Base-by-base conservation (phyloP, 2,329 filamentous ascomycete species). In the Alternaria alternata region DNA sequence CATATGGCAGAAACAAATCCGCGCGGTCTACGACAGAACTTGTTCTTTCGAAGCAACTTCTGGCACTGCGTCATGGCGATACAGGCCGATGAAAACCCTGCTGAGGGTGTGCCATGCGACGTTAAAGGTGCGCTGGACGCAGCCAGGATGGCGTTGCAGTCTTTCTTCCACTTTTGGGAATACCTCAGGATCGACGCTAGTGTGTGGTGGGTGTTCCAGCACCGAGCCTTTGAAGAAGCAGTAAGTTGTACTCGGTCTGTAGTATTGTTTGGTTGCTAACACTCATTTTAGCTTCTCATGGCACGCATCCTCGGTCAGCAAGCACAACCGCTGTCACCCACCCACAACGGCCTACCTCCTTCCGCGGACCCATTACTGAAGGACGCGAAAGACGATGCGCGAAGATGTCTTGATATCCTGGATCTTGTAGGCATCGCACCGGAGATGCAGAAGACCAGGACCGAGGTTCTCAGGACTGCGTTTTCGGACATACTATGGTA, bases 191-290 rank as follows among this genome's bases (percentile, higher is more conserved):
- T 82, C 16, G 91, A 94, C 79, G 90, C 90, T 1, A 85, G 88
- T 14, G 91, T 93, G 1, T 94, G 91, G 91, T 94, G 91, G 91
- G 90, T 92, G 0, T 92, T 93, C 67, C 91, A 93, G 74, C 91
- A 94, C 73, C 83, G 91, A 1, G 91, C 91, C 0, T 94, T 94
- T 72, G 83, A 94, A 53, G 91, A 94, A 80, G 89, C 89, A 32
- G 72, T 91, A 87, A 78, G 91, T 91, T 7, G 30, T 3, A 22
- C 34, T n/a, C 18, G 8, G 20, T 28, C 9, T 32, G 39, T 30
- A 16, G 9, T 1, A 3, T 18, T 28, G 28, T 14, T 28, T 38
- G 3, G 22, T 44, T 28, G 20, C 9, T 46, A 5, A 16, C 18
- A 16, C 6, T 6, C 1, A 4, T 18, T 9, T 0, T 14, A 80